phyloP scores from a whole-genome alignment of 306 rosid species.

The Quercus bicolor region DNA sequence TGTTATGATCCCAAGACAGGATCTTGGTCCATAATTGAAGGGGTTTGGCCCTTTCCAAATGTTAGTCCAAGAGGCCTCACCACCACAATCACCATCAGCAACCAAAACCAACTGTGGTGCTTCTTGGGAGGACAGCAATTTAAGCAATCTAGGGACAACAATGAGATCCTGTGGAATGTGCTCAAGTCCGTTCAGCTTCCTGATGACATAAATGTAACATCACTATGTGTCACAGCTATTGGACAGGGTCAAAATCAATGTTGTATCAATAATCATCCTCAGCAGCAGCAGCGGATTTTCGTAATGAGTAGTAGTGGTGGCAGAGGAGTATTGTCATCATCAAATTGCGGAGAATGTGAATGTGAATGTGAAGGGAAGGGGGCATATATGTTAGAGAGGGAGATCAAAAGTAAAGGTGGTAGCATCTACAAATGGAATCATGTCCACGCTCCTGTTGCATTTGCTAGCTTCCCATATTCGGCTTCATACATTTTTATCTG shows the following conservation, averaged over 20 bases:
- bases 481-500: neutral
- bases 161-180: neutral
- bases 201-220: neutral
- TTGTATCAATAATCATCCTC: neutral
- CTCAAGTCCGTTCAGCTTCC: neutral
- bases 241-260: neutral
- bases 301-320: neutral
- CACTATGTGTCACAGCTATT: neutral
- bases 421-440: neutral
- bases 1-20: neutral
- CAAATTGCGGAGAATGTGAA: neutral
- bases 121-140: neutral
- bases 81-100: neutral
- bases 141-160: neutral
- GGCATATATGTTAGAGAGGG: neutral
- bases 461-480: neutral
- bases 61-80: constrained; percentile 2
- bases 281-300: neutral
- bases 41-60: neutral
- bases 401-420: neutral
- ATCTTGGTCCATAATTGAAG: neutral
- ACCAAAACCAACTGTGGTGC: neutral
- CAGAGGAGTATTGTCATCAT: neutral
- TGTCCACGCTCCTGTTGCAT: neutral
- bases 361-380: neutral